Evolutionary conservation across 148 eudicot genomes (phyloP).

Genomic region (Rhododendron mucronatum): DNA sequence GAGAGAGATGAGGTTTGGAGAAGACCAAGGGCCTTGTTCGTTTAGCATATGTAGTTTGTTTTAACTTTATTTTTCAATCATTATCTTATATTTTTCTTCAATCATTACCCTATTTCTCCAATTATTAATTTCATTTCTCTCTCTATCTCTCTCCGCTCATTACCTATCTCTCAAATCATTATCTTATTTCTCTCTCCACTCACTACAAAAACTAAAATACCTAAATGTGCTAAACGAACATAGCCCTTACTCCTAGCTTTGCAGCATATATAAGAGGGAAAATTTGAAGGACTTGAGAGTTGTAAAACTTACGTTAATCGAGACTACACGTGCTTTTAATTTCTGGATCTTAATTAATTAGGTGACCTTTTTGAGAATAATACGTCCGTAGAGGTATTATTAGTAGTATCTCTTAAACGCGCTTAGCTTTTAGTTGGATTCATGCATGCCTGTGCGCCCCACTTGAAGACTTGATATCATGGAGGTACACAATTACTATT

Average conservation of each 20-base stretch:
- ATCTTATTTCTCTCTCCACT: too few species aligned
- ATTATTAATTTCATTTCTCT: too few species aligned
- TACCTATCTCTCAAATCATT: too few species aligned
- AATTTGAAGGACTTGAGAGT: background rate
- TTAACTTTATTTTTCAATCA: too few species aligned
- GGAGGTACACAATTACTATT: background rate
- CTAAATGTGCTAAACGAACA: too few species aligned
- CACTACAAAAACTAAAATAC: too few species aligned
- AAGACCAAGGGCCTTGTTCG: too few species aligned
- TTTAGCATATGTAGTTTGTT: too few species aligned
- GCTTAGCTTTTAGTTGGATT: background rate
- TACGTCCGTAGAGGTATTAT: background rate
- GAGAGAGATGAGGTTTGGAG: background rate
- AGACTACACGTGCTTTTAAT: background rate
- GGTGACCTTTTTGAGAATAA: background rate
- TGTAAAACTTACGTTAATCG: background rate
- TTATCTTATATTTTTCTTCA: too few species aligned
- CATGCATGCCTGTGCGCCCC: background rate
- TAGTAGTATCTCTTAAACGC: background rate
- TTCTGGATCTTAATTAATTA: background rate
- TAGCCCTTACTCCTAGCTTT: background rate
- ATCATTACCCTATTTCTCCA: too few species aligned
- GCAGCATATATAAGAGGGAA: background rate
- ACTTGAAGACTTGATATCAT: background rate
- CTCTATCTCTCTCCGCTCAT: too few species aligned